Percentiles rank a stretch among this genome's conserved stretches.
phyloP scores from a whole-genome alignment of 177 flowering plant genomes.

The Vitis hybrid region DNA sequence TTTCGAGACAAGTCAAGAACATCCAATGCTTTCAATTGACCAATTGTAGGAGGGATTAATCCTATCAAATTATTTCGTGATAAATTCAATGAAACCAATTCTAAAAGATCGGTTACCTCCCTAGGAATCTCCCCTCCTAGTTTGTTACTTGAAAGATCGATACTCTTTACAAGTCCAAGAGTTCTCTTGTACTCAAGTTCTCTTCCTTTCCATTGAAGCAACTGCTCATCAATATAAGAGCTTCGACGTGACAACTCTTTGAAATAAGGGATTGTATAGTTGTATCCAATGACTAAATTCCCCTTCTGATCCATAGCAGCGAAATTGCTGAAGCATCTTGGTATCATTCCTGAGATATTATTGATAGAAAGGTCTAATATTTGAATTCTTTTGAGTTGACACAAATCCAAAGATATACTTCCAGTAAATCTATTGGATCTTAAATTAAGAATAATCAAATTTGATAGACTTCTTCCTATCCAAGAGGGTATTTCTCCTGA shows the following conservation, averaged over 20 bases:
- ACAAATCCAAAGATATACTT: neutral
- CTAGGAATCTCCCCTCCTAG: neutral
- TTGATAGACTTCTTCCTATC: neutral
- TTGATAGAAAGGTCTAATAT: neutral
- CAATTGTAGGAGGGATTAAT: neutral
- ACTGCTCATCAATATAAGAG: neutral
- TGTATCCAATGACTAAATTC: too few species aligned
- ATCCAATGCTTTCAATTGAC: neutral
- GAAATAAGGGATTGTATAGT: too few species aligned
- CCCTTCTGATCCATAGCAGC: neutral
- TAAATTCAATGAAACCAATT: neutral
- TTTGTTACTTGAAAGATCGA: too few species aligned
- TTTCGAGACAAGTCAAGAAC: neutral
- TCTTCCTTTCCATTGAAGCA: neutral
- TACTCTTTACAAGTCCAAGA: too few species aligned
- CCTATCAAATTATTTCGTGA: neutral
- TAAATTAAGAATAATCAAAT: neutral
- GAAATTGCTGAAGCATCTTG: neutral
- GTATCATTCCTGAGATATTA: neutral
- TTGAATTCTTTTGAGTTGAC: neutral
- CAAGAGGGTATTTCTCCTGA: neutral
- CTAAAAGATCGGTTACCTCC: neutral
- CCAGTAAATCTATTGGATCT: neutral
- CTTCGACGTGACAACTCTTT: too few species aligned
- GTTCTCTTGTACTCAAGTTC: too few species aligned